Conservation (phyloP, 2,329 filamentous ascomycete species). For the Aspergillus versicolor region DNA sequence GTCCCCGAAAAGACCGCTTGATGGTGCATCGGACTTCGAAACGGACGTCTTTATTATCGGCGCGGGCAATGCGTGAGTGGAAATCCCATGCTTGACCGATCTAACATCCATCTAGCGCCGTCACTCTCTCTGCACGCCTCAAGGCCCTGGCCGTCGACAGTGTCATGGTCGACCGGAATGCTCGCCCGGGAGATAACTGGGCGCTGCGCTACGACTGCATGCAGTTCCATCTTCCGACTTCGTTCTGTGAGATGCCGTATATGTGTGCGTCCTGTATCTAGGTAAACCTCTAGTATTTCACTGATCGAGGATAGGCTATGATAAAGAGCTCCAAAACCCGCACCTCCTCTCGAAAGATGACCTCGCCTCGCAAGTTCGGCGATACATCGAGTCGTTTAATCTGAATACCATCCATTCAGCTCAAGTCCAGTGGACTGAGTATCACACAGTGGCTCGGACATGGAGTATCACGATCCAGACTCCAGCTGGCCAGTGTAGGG, state of each 20-base stretch:
- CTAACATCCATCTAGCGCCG: conserved; percentile 28
- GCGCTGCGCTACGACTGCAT: conserved; percentile 47
- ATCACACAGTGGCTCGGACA: not conserved
- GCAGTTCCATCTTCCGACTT: conserved; percentile 42
- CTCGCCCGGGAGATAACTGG: conserved; percentile 48
- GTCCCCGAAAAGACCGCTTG: conserved; percentile 13
- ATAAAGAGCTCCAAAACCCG: conserved; percentile 12
- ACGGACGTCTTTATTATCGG: conserved; percentile 40
- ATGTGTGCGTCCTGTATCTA: conserved; percentile 31
- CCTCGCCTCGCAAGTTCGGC: conserved; percentile 16
- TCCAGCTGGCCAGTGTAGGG: conserved; percentile 9
- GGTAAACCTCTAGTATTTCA: no score
- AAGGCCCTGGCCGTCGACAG: conserved; percentile 44
- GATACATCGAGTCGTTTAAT: conserved; percentile 30
- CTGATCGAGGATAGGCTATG: conserved; percentile 13
- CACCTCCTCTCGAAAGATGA: conserved; percentile 18
- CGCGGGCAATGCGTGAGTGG: conserved; percentile 41
- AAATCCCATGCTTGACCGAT: not conserved
- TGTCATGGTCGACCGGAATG: conserved; percentile 45
- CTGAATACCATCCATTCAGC: conserved; percentile 34
- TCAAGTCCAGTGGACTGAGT: conserved; percentile 23
- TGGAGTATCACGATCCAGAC: conserved; percentile 29
- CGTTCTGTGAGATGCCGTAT: conserved; percentile 38
- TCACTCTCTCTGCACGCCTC: conserved; percentile 45
- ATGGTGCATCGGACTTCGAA: conserved; percentile 2